Evolutionary conservation across 176 grass and related monocot genomes (phyloP).

Genomic region (Carex cristatella): DNA sequence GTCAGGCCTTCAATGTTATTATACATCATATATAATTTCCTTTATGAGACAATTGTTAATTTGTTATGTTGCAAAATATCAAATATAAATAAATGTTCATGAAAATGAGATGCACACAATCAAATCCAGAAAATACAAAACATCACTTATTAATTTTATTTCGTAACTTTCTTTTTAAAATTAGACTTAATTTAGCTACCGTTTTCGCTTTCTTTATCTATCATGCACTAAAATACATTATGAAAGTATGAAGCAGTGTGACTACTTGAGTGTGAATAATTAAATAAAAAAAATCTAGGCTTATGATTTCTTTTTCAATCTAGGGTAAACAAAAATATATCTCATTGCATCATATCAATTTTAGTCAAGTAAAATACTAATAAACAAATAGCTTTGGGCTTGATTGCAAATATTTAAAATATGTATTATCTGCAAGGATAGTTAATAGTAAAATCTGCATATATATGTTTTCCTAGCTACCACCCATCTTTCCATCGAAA

Average conservation of each 20-base stretch:
- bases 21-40: neutral
- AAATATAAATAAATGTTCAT: neutral
- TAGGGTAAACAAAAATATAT: neutral
- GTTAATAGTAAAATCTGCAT: no score
- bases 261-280: neutral
- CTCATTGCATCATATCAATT: conserved; percentile 2
- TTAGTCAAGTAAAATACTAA: neutral
- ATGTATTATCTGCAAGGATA: no score
- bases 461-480: no score
- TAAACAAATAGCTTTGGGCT: neutral
- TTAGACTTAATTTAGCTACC: neutral
- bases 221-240: neutral
- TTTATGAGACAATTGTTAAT: neutral
- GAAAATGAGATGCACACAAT: neutral
- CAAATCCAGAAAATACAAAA: neutral
- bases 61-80: neutral
- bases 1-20: neutral
- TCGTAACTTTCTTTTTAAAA: neutral
- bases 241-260: neutral
- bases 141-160: neutral
- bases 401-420: neutral
- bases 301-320: neutral
- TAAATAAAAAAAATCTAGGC: neutral
- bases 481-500: no score
- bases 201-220: neutral